Evolutionary conservation across 208 protist genomes (phyloP).

Genomic region (Sergeia podlipaevii): DNA sequence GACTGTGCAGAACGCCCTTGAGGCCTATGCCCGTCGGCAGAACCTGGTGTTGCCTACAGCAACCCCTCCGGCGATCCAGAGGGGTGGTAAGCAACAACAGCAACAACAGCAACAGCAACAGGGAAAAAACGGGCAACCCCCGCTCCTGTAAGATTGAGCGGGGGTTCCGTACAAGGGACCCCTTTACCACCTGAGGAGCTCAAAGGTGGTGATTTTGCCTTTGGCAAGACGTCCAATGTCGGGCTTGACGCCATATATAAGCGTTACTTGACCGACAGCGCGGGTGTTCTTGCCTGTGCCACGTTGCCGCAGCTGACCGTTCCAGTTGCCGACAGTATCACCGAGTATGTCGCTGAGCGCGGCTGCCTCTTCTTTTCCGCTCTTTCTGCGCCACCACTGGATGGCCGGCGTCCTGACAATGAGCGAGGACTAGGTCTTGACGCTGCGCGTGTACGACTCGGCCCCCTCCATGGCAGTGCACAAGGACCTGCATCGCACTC

Average conservation of each 20-base stretch:
- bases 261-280: not conserved
- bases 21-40: too few relatives aligned
- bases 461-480: slow-evolving; percentile 1
- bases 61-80: too few relatives aligned
- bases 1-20: too few relatives aligned
- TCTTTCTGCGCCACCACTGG: slow-evolving; percentile 11
- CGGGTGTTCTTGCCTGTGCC: not conserved
- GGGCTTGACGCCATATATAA: slow-evolving; percentile 6
- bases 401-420: slow-evolving; percentile 3
- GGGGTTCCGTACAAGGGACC: too few relatives aligned
- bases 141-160: too few relatives aligned
- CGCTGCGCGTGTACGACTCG: slow-evolving; percentile 2
- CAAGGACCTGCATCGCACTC: not conserved
- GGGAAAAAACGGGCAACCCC: too few relatives aligned
- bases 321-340: not conserved
- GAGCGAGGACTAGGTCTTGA: not conserved
- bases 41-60: too few relatives aligned
- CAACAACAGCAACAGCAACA: too few relatives aligned
- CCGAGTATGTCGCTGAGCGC: not conserved
- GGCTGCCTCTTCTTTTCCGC: slow-evolving; percentile 5
- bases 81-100: too few relatives aligned
- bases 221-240: slow-evolving; percentile 16
- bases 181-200: too few relatives aligned
- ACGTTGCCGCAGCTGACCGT: slow-evolving; percentile 1
- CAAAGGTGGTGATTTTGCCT: slow-evolving; percentile 8